These are phyloP conservation scores for Lathyrus aphaca DNA, from an alignment of 306 rosid species.

Conservation along the genomic window DNA sequence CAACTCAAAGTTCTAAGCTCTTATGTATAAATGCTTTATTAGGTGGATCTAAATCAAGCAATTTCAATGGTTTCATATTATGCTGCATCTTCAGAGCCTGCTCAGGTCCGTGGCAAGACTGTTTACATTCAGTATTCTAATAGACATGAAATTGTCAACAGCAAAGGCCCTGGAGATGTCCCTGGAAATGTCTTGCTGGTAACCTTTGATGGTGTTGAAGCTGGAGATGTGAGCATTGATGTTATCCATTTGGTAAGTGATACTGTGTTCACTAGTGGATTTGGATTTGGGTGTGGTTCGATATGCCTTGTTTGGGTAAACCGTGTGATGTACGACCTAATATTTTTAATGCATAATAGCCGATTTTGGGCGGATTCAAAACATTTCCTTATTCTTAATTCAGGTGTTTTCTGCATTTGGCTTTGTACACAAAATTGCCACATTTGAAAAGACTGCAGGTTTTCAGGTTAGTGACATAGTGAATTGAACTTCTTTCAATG, in stretches of 20 bases:
- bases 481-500: slow-evolving; percentile 16
- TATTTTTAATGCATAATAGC: slow-evolving; percentile 6
- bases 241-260: slow-evolving; percentile 76
- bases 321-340: not conserved
- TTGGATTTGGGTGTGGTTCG: slow-evolving; percentile 15
- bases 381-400: slow-evolving; percentile 30
- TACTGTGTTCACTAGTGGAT: not conserved
- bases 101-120: slow-evolving; percentile 76
- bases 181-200: slow-evolving; percentile 82
- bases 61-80: slow-evolving; percentile 78
- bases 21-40: slow-evolving; percentile 10
- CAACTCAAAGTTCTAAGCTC: slow-evolving; percentile 1
- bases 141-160: slow-evolving; percentile 75
- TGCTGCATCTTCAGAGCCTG: slow-evolving; percentile 79
- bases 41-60: slow-evolving; percentile 68
- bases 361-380: slow-evolving; percentile 3
- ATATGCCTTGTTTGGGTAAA: slow-evolving; percentile 6
- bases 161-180: slow-evolving; percentile 71
- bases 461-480: slow-evolving; percentile 61
- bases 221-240: slow-evolving; percentile 82
- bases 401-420: slow-evolving; percentile 89
- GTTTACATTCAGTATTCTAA: slow-evolving; percentile 78
- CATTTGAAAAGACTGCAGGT: slow-evolving; percentile 85
- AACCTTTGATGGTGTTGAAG: slow-evolving; percentile 78
- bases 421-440: slow-evolving; percentile 82